Percentiles rank a stretch among this genome's conserved stretches.
These are phyloP conservation scores for Lasiosphaeriaceae sp. DNA, from an alignment of 495 filamentous ascomycete species.

Conservation along the genomic window DNA sequence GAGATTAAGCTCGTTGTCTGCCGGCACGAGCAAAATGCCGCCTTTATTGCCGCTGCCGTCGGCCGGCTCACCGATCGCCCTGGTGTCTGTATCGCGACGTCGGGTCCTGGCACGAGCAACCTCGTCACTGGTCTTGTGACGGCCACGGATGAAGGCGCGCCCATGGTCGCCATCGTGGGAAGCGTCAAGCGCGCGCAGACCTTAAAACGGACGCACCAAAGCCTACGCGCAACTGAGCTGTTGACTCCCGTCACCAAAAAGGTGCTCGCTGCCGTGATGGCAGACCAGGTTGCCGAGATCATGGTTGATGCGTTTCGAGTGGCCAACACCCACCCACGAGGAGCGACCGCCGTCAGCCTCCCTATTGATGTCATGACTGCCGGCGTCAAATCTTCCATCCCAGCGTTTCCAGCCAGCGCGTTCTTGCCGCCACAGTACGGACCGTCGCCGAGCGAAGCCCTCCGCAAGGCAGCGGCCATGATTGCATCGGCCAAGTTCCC, in stretches of 20 bases:
- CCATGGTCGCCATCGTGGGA: constrained; percentile 31
- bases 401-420: constrained; percentile 24
- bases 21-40: constrained; percentile 39
- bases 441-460: constrained; percentile 12
- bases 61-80: constrained; percentile 32
- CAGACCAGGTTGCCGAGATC: constrained; percentile 38
- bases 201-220: constrained; percentile 35
- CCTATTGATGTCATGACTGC: constrained; percentile 33
- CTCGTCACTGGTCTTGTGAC: constrained; percentile 30
- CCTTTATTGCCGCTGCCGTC: constrained; percentile 36
- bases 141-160: constrained; percentile 27
- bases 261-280: constrained; percentile 24
- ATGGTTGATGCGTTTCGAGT: constrained; percentile 33
- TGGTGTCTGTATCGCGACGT: constrained; percentile 36
- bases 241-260: constrained; percentile 30
- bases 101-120: constrained; percentile 35
- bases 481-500: constrained; percentile 32
- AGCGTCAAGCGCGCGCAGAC: constrained; percentile 30
- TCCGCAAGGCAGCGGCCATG: constrained; percentile 19
- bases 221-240: constrained; percentile 28
- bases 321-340: constrained; percentile 26
- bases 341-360: constrained; percentile 31
- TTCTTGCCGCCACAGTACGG: constrained; percentile 31
- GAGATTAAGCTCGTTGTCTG: constrained; percentile 35
- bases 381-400: constrained; percentile 23